Evolutionary conservation across 2,329 filamentous ascomycete genomes (phyloP).

Genomic region (Allantophomopsis lycopodina): DNA sequence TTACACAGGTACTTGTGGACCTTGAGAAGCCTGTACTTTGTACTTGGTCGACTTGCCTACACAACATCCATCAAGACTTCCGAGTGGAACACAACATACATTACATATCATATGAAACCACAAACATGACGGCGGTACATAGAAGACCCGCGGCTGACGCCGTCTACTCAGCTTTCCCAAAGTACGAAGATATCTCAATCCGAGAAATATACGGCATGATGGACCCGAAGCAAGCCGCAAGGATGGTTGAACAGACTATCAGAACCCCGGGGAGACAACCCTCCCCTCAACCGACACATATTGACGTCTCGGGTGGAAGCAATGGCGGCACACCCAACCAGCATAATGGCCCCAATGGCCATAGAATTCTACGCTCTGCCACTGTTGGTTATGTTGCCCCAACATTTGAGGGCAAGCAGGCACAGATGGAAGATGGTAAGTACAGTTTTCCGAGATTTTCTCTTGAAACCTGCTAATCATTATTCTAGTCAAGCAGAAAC

Average conservation of each 20-base stretch:
- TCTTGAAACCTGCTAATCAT: not conserved
- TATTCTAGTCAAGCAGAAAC: conserved; percentile 59
- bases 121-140: not conserved
- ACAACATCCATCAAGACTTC: too few relatives aligned
- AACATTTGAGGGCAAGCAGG: conserved; percentile 81
- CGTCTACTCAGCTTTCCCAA: not conserved
- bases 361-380: conserved; percentile 70
- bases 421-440: conserved; percentile 52
- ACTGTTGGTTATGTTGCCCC: conserved; percentile 91
- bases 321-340: conserved; percentile 21
- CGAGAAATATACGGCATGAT: not conserved
- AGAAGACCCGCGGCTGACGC: not conserved
- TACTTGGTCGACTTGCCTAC: too few relatives aligned
- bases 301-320: conserved; percentile 33
- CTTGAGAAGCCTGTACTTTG: too few relatives aligned
- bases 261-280: conserved; percentile 27
- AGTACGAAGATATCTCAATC: not conserved
- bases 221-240: conserved; percentile 1
- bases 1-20: too few relatives aligned
- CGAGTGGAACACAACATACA: too few relatives aligned
- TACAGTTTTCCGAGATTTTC: conserved; percentile 1
- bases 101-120: not conserved
- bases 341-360: conserved; percentile 36
- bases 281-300: conserved; percentile 78
- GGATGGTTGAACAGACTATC: conserved; percentile 12